These are phyloP conservation scores for Trifolium repens DNA, from an alignment of 306 rosid species.

Conservation along the genomic window DNA sequence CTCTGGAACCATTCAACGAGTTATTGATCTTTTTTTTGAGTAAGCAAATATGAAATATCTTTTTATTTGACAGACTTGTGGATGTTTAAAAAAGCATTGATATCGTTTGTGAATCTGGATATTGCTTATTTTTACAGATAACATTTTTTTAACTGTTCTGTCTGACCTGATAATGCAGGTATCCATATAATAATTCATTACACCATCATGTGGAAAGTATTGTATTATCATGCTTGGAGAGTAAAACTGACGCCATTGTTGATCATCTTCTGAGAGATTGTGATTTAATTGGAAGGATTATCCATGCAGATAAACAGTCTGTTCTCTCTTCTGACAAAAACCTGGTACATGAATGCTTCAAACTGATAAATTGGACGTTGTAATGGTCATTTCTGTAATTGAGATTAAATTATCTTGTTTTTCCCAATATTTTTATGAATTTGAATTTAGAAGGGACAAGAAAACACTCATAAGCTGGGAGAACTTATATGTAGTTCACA, in stretches of 20 bases:
- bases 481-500: conserved; percentile 5
- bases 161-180: conserved; percentile 62
- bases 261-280: conserved; percentile 86
- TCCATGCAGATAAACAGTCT: conserved; percentile 74
- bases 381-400: conserved; percentile 20
- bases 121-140: conserved; percentile 31
- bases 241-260: conserved; percentile 69
- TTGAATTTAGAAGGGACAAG: conserved; percentile 3
- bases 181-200: conserved; percentile 82
- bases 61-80: conserved; percentile 1
- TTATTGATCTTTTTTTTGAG: conserved; percentile 97
- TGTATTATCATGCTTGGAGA: conserved; percentile 81
- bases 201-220: conserved; percentile 97
- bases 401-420: conserved; percentile 14
- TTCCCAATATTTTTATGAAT: conserved; percentile 18
- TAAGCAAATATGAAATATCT: conserved; percentile 49
- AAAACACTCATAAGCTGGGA: conserved; percentile 19
- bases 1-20: conserved; percentile 85
- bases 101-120: conserved; percentile 1
- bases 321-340: conserved; percentile 58
- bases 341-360: conserved; percentile 61
- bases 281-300: conserved; percentile 77
- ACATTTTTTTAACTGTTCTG: conserved; percentile 28
- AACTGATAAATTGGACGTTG: conserved; percentile 42
- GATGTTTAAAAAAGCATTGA: conserved; percentile 17